These are phyloP conservation scores for Alternaria alternata DNA, from an alignment of 2,329 filamentous ascomycete genomes.

Conservation along the genomic window DNA sequence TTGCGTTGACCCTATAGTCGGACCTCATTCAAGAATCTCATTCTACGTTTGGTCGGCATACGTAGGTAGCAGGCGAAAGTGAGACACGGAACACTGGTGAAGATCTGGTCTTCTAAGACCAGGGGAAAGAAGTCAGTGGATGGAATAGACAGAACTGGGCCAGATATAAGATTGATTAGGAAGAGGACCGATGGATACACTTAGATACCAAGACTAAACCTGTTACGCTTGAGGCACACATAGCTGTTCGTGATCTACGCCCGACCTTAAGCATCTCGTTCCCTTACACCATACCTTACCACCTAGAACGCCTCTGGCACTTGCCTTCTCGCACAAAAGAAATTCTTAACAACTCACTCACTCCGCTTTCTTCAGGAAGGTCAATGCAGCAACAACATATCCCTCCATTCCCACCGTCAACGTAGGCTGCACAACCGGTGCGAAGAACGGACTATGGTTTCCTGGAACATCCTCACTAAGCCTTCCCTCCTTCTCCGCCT, in stretches of 20 bases:
- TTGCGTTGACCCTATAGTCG: too few species aligned
- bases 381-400: conserved; percentile 61
- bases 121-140: background rate
- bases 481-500: conserved; percentile 55
- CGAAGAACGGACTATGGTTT: conserved; percentile 68
- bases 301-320: background rate
- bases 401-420: conserved; percentile 62
- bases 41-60: background rate
- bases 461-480: conserved; percentile 60
- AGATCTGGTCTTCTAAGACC: background rate
- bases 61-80: background rate
- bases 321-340: background rate
- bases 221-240: too few species aligned
- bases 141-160: background rate
- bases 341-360: background rate
- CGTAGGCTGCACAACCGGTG: conserved; percentile 67
- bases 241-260: too few species aligned
- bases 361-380: conserved; percentile 46
- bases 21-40: background rate
- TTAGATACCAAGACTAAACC: too few species aligned
- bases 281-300: background rate
- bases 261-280: background rate
- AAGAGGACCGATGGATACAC: background rate
- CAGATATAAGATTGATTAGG: background rate
- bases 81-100: background rate